Base-by-base conservation (phyloP, 2,329 filamentous ascomycete genomes). In the Huntiella decipiens region DNA sequence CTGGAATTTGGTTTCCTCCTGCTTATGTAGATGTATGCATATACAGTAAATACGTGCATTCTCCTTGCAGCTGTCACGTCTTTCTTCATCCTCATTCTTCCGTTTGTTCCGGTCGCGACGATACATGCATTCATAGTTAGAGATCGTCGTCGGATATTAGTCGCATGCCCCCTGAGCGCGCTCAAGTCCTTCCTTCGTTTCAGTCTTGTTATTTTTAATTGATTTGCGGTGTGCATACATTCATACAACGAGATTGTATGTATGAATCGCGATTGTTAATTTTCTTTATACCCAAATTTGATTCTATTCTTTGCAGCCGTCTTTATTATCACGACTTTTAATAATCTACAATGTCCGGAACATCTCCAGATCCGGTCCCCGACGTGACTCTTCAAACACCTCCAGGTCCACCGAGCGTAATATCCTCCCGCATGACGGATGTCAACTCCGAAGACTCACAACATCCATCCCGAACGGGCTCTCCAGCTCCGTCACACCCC, bases 381-480 rank as follows among this genome's bases (percentile, higher is more conserved):
- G 12, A 41, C 12, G 10, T 17, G 39, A 41, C 65, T 2, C 59
- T 54, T 42, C 60, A 60, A 56, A 58, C 65, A 37, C 56, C 61
- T 38, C 58, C 65, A 49, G 68, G 72, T 31, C 68, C 72, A 16
- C 67, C 74, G 40, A 81, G 77, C 52, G 68, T 81, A 48, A 79
- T 82, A 45, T 83, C 79, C 22, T 82, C 78, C 48, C 74, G 75
- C 50, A 78, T 83, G 70, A 83, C 78, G 31, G 73, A 77, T 50
- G 71, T 76, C 50, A 67, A 63, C 19, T 73, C 69, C 15, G 70
- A 76, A 45, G 71, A 77, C 52, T 71, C 69, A 15, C 65, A 62
- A 38, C 63, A 66, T 12, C 55, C 56, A 35, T 63, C 66, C n/a
- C 55, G 56, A 36, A 43, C 33, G 7, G 39, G 33, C 17, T 35